Conservation (phyloP, 768 basidiomycete species). For the Sporobolomyces phaffii region DNA sequence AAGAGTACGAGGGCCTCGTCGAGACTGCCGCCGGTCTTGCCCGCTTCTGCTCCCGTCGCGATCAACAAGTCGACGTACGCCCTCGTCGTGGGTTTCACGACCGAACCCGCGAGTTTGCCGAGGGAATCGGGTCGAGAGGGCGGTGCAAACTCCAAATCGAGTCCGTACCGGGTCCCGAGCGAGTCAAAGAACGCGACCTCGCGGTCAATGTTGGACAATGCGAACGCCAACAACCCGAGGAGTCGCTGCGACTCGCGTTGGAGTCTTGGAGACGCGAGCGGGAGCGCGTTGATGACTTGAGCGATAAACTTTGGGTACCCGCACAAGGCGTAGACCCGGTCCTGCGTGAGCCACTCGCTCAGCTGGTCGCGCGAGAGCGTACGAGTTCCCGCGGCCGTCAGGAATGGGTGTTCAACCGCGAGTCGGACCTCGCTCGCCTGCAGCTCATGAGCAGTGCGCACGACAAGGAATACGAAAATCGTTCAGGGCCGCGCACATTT, state of each 20-base stretch:
- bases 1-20: slow-evolving; percentile 65
- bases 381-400: slow-evolving; percentile 56
- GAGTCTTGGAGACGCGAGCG: slow-evolving; percentile 43
- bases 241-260: slow-evolving; percentile 5
- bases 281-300: slow-evolving; percentile 59
- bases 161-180: slow-evolving; percentile 50
- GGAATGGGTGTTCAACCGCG: slow-evolving; percentile 59
- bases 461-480: background rate
- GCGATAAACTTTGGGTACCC: slow-evolving; percentile 68
- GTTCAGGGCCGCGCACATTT: too few relatives aligned
- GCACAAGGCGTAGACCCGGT: slow-evolving; percentile 66
- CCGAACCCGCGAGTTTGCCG: slow-evolving; percentile 50
- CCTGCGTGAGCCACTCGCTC: slow-evolving; percentile 63
- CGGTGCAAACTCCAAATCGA: slow-evolving; percentile 45
- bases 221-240: slow-evolving; percentile 24
- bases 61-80: slow-evolving; percentile 68
- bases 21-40: slow-evolving; percentile 50
- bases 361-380: slow-evolving; percentile 54
- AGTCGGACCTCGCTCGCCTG: slow-evolving; percentile 37
- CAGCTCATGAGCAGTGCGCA: background rate
- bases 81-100: slow-evolving; percentile 58
- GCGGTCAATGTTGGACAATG: slow-evolving; percentile 53
- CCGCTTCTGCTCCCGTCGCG: slow-evolving; percentile 49
- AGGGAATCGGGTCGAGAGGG: background rate
- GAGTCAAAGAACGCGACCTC: slow-evolving; percentile 60